Base-by-base conservation (phyloP, 257 asterid species). In the Asclepias syriaca region DNA sequence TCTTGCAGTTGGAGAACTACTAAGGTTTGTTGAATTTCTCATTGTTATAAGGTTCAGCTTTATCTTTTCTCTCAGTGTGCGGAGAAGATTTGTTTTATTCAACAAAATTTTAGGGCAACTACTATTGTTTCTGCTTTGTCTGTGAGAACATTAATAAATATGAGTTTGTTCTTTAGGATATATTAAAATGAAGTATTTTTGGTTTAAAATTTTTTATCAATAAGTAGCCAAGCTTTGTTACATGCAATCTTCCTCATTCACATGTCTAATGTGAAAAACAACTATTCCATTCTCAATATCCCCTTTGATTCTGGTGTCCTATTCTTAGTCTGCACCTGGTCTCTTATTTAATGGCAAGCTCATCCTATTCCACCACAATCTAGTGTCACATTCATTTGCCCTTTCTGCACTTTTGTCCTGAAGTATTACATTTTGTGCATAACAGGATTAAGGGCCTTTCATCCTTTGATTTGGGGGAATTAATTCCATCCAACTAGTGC, bases 1-100 rank as follows among this genome's bases (percentile, higher is more conserved):
- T 73, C 98, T 95, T 68, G 99, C 99, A 73, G 98, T 95, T 68
- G 99, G 99, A 78, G 99, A 95, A 79, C 87, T 95, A 84, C 85
- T 95, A 84, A 92, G 99, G 99, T 95, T 79, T 72, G 88, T 82
- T 69, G 72, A 72, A 68, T 76, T 75, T 65, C 81, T 79, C 55
- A 61, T 15, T 68, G 16, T 69, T 40, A 43, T 69, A 24, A 0
- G 45, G 19, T 63, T 69, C 8, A 53, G 27, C 15, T 15, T 64
- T 27, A 39, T 49, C 72, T 7, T 68, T 68, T 68, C 15, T 46
- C 37, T 11, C 6, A 9, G 59, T 50, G 12, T 22, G 12, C 34
- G 6, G 46, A 34, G 67, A 63, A 63, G 46, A 32, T 63, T 22
- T 34, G 12, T 46, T 37, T 63, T 15, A 43, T 34, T 12, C 24